Evolutionary conservation across 768 basidiomycete species (phyloP).

Genomic region (Termitomyces sp.): DNA sequence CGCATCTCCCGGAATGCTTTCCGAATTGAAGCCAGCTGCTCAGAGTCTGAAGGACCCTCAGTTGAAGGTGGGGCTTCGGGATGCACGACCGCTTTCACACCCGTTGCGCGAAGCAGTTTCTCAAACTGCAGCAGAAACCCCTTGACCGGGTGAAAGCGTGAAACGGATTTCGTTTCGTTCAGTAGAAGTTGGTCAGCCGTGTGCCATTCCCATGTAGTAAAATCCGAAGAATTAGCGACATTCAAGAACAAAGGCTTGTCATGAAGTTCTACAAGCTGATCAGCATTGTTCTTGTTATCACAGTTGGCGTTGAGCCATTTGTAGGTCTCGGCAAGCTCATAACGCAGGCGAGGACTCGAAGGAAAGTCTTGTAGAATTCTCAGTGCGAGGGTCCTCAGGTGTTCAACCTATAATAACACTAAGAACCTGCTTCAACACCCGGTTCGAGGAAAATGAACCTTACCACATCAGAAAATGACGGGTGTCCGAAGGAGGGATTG

Average conservation of each 20-base stretch:
- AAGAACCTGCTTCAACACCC: not conserved
- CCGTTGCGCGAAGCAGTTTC: conserved; percentile 26
- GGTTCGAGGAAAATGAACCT: conserved; percentile 12
- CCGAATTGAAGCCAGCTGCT: conserved; percentile 15
- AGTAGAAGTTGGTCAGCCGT: conserved; percentile 34
- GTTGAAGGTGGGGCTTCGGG: conserved; percentile 14
- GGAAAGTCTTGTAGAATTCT: conserved; percentile 21
- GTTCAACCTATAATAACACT: conserved; percentile 28
- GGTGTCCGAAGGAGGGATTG: conserved; percentile 32
- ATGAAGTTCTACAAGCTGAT: conserved; percentile 14
- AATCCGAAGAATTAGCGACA: conserved; percentile 28
- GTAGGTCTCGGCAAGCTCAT: conserved; percentile 39
- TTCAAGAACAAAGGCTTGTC: conserved; percentile 38
- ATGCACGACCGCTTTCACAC: conserved; percentile 21
- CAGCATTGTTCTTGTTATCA: conserved; percentile 9
- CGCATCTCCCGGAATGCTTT: conserved; percentile 30
- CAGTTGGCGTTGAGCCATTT: conserved; percentile 30
- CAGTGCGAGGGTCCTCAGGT: conserved; percentile 29
- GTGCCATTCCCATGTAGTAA: conserved; percentile 34
- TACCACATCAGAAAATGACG: conserved; percentile 38
- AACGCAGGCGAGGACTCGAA: conserved; percentile 22
- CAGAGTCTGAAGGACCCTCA: conserved; percentile 3
- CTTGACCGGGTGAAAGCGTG: conserved; percentile 24
- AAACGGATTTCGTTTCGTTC: conserved; percentile 23
- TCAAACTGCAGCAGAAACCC: conserved; percentile 28